Evolutionary conservation across 1,284 basidiomycete genomes (phyloP).

Genomic region (Malassezia slooffiae): DNA sequence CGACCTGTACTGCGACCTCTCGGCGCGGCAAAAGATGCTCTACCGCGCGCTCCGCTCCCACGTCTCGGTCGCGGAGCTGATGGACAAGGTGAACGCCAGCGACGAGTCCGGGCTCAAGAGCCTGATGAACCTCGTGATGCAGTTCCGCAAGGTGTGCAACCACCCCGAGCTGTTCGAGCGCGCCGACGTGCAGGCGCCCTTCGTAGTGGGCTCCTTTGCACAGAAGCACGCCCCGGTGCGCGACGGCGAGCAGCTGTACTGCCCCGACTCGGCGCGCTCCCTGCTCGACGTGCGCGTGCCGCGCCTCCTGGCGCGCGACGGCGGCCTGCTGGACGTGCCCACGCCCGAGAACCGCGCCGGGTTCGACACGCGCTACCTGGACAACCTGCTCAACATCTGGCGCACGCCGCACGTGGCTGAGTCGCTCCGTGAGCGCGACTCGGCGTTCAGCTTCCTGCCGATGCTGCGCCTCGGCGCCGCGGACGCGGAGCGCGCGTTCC

Average conservation of each 20-base stretch:
- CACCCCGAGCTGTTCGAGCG: slow-evolving; percentile 97
- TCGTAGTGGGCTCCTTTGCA: slow-evolving; percentile 75
- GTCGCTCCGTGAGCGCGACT: slow-evolving; percentile 56
- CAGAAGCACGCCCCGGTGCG: slow-evolving; percentile 68
- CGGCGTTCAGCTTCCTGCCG: slow-evolving; percentile 64
- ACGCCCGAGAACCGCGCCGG: slow-evolving; percentile 54
- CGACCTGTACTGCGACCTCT: slow-evolving; percentile 88
- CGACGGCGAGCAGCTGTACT: slow-evolving; percentile 70
- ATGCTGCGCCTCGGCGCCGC: slow-evolving; percentile 57
- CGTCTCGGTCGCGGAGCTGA: slow-evolving; percentile 84
- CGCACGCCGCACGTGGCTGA: slow-evolving; percentile 64
- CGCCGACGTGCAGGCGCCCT: slow-evolving; percentile 85
- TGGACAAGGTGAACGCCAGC: slow-evolving; percentile 74
- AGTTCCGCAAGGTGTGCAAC: slow-evolving; percentile 99
- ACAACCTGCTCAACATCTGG: slow-evolving; percentile 83
- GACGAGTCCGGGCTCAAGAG: slow-evolving; percentile 82
- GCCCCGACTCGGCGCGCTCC: slow-evolving; percentile 72
- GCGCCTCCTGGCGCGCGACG: slow-evolving; percentile 64
- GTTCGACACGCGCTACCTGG: slow-evolving; percentile 57
- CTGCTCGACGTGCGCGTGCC: slow-evolving; percentile 73
- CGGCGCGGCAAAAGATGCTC: slow-evolving; percentile 81
- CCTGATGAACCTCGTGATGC: slow-evolving; percentile 99
- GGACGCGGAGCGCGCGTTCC: slow-evolving; percentile 56
- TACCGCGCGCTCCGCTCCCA: slow-evolving; percentile 83
- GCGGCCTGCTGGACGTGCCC: slow-evolving; percentile 63